These are phyloP conservation scores for Chalaropsis ovoidea DNA, from an alignment of 2,329 filamentous ascomycete genomes.

Conservation along the genomic window DNA sequence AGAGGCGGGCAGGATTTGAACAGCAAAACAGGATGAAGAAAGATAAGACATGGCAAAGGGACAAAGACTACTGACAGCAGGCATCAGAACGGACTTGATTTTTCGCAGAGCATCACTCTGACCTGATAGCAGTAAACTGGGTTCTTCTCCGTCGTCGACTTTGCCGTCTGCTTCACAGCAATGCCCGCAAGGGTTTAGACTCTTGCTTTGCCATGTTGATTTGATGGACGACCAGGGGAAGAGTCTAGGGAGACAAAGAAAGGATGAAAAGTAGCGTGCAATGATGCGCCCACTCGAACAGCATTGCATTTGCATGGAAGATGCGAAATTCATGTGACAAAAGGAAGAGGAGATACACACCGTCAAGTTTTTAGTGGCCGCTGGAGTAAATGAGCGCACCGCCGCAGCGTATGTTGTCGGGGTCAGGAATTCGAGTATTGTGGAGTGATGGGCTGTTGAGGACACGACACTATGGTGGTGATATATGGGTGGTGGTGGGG, in stretches of 20 bases:
- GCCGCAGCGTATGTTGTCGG: not conserved
- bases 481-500: not conserved
- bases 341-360: not conserved
- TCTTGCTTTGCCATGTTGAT: not conserved
- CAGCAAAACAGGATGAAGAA: constrained; percentile 10
- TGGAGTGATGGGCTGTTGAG: not conserved
- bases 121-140: not conserved
- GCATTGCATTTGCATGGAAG: not conserved
- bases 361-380: not conserved
- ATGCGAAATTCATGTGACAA: constrained; percentile 10
- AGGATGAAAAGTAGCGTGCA: not conserved
- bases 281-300: constrained; percentile 1
- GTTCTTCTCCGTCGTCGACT: not conserved
- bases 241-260: not conserved
- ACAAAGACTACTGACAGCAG: not conserved
- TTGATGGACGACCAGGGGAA: not conserved
- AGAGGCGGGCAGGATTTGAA: not conserved
- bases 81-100: not conserved
- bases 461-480: not conserved
- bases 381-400: not conserved
- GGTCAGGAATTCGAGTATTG: not conserved
- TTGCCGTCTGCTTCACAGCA: not conserved
- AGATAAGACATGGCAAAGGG: constrained; percentile 12
- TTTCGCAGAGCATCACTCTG: not conserved
- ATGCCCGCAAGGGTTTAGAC: not conserved